Percentiles rank a stretch among this genome's conserved stretches.
These are phyloP conservation scores for Aspergillus quadricinctus DNA, from an alignment of 2,329 filamentous ascomycete species.

Conservation along the genomic window DNA sequence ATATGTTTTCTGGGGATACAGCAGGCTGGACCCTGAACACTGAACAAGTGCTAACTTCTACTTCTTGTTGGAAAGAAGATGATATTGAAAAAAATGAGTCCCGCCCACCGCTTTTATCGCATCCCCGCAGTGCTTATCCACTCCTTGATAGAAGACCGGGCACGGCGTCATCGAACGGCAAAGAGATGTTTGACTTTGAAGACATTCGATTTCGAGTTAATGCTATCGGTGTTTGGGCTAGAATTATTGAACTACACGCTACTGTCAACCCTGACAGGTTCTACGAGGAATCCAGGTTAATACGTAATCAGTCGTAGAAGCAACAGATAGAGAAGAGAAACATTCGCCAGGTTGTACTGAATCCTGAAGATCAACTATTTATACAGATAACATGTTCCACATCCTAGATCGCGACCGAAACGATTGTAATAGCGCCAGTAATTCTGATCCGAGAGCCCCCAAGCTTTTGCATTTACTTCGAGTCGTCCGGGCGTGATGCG, in stretches of 20 bases:
- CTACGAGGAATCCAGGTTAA: background rate
- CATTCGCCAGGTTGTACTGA: slow-evolving; percentile 23
- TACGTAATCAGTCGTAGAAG: background rate
- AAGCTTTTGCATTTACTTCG: slow-evolving; percentile 26
- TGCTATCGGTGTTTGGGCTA: background rate
- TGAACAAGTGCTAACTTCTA: background rate
- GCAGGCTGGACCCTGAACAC: background rate
- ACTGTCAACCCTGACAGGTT: background rate
- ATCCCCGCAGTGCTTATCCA: background rate
- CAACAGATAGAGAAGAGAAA: slow-evolving; percentile 29
- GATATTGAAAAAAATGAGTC: background rate
- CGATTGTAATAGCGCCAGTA: slow-evolving; percentile 19
- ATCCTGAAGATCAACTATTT: slow-evolving; percentile 33
- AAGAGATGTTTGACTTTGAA: background rate
- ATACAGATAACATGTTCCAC: slow-evolving; percentile 29
- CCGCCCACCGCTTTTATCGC: background rate
- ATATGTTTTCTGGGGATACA: background rate
- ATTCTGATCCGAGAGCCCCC: slow-evolving; percentile 4
- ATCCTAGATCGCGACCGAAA: slow-evolving; percentile 11
- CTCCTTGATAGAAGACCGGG: background rate
- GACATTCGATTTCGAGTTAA: background rate
- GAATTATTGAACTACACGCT: background rate
- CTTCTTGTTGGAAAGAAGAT: background rate
- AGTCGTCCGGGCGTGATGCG: slow-evolving; percentile 25
- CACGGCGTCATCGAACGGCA: background rate